phyloP scores from a whole-genome alignment of 305 asterid species.

The Withania somnifera region DNA sequence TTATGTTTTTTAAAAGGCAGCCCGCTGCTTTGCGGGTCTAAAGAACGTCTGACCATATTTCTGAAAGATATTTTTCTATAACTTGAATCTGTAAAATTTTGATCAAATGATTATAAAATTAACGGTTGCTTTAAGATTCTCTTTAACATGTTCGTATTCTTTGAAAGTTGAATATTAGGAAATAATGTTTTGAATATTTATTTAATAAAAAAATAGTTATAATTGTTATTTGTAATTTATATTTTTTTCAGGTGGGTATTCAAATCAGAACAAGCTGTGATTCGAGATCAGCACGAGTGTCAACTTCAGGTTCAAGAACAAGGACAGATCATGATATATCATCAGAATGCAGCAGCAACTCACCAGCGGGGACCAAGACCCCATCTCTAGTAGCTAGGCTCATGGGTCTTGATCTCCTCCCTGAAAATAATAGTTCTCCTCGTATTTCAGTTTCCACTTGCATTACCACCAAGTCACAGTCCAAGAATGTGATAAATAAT shows the following conservation, averaged over 20 bases:
- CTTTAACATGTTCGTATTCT: too few relatives aligned
- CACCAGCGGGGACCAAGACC: conserved; percentile 62
- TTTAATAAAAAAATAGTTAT: background rate
- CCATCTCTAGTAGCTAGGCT: conserved; percentile 86
- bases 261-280: conserved; percentile 48
- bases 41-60: too few relatives aligned
- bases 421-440: conserved; percentile 37
- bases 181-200: background rate
- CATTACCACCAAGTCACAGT: conserved; percentile 6
- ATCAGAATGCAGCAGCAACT: conserved; percentile 30
- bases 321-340: conserved; percentile 28
- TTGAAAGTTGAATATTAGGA: background rate
- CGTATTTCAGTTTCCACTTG: conserved; percentile 9
- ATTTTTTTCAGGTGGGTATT: conserved; percentile 35
- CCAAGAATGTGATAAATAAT: background rate
- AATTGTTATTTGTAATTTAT: background rate
- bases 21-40: too few relatives aligned
- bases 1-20: background rate
- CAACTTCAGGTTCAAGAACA: conserved; percentile 22
- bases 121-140: too few relatives aligned
- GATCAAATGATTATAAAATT: too few relatives aligned
- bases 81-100: too few relatives aligned
- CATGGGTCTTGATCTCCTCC: conserved; percentile 86
- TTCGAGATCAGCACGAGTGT: conserved; percentile 22
- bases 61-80: too few relatives aligned